Evolutionary conservation across 345 rosid species (phyloP), one percentile per base, ranked within the genome.

Genomic region (Boechera retrofracta): DNA sequence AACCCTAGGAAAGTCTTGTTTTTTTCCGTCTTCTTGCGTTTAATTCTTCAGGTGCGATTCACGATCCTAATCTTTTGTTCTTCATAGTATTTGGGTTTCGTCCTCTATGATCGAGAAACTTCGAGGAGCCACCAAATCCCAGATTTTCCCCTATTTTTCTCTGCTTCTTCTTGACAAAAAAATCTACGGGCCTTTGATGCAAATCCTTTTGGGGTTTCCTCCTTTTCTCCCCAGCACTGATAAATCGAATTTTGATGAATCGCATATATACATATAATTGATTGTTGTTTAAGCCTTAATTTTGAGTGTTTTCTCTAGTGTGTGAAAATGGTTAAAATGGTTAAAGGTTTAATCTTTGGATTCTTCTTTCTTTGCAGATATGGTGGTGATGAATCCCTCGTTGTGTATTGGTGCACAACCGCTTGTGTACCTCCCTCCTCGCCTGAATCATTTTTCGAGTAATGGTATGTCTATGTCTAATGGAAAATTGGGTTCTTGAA

Each of bases 321-420:
- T 12, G 49, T 13, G n/a, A 15, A 41, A 44, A 44, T 44, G 49
- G 49, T 13, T 13, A 13, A 44, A 16, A 16, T 16, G 16, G 16
- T 16, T 16, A 16, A 44, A 13, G n/a, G 49, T 44, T 44, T 44
- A 44, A 44, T 44, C 16, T 44, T 44, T 44, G 6, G 49, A 4
- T 44, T 15, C 7, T 54, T 9, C 24, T 36, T 8, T 31, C 11
- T 10, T n/a, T 71, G 28, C 49, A 78, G 81, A 72, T 60, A 78
- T 78, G 73, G 21, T 48, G 59, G 71, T 79, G 71, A 39, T 55
- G 67, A 60, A 8, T 38, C 61, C 36, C 4, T 78, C 82, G 0
- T 74, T 73, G 67, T 26, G 67, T 74, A 38, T 73, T 55, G 71
- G 75, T 61, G 18, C 71, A 52, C 49, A 44, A 53, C 59, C 74